Percentiles rank a stretch among this genome's conserved stretches.
Conservation (phyloP, 2,329 filamentous ascomycete species). For the Thielaviopsis populi region DNA sequence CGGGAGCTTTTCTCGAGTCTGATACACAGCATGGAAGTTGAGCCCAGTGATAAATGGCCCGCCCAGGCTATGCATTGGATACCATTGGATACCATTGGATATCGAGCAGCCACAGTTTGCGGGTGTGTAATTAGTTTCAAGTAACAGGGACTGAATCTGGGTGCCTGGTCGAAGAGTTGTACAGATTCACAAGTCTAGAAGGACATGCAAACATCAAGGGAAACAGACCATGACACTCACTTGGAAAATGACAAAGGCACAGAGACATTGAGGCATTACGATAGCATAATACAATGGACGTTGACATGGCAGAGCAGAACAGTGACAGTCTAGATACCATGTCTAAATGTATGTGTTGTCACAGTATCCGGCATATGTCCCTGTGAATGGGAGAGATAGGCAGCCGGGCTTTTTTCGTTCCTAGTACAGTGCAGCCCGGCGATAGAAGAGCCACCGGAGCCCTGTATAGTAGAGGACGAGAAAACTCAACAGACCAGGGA, state of each 20-base stretch:
- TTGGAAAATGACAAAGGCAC: not conserved
- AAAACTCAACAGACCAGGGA: too few relatives aligned
- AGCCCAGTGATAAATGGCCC: not conserved
- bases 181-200: not conserved
- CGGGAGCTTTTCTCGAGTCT: not conserved
- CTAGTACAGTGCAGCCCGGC: not conserved
- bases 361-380: not conserved
- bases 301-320: too few relatives aligned
- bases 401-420: not conserved
- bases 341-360: not conserved
- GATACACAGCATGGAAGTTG: not conserved
- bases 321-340: not conserved
- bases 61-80: not conserved
- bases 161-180: not conserved
- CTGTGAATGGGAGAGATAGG: not conserved
- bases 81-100: too few relatives aligned
- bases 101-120: not conserved
- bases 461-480: too few relatives aligned
- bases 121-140: not conserved
- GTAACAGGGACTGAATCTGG: not conserved
- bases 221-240: not conserved
- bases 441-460: not conserved
- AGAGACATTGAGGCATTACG: not conserved
- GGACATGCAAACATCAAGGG: not conserved
- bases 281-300: not conserved